Conservation (phyloP, 1,284 basidiomycete genomes). For the Cystobasidium sp. region DNA sequence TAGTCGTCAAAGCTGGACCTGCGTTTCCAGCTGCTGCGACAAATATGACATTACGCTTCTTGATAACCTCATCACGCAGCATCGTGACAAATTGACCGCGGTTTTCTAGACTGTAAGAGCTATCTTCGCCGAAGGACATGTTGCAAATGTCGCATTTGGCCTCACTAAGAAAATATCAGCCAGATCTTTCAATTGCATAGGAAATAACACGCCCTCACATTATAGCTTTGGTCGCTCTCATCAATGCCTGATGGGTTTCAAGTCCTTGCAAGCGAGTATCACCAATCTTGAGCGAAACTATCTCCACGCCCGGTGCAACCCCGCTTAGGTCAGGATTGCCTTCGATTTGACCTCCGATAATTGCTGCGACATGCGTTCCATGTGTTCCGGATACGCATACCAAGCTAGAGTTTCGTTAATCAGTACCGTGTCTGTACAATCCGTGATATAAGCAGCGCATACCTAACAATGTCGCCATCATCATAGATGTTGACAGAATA, state of each 20-base stretch:
- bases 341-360: slow-evolving; percentile 54
- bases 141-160: slow-evolving; percentile 53
- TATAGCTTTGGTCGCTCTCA: slow-evolving; percentile 57
- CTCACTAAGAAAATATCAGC: slow-evolving; percentile 46
- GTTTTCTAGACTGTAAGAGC: slow-evolving; percentile 55
- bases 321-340: slow-evolving; percentile 53
- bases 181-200: neutral
- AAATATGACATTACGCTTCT: slow-evolving; percentile 42
- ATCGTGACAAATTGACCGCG: slow-evolving; percentile 53
- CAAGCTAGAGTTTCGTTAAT: slow-evolving; percentile 48
- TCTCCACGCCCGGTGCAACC: slow-evolving; percentile 56
- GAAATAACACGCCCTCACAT: slow-evolving; percentile 37
- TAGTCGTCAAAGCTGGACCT: slow-evolving; percentile 56
- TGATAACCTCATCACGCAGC: slow-evolving; percentile 38
- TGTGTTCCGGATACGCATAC: slow-evolving; percentile 56
- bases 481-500: slow-evolving; percentile 55
- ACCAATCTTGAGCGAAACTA: slow-evolving; percentile 53
- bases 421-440: neutral
- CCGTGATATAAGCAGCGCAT: neutral
- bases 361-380: slow-evolving; percentile 57
- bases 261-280: slow-evolving; percentile 53
- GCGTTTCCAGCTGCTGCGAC: slow-evolving; percentile 37
- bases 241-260: slow-evolving; percentile 57
- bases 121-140: slow-evolving; percentile 57
- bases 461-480: slow-evolving; percentile 41